These are phyloP conservation scores for Monosporascus sp. DNA, from an alignment of 2,329 filamentous ascomycete genomes.

Conservation along the genomic window DNA sequence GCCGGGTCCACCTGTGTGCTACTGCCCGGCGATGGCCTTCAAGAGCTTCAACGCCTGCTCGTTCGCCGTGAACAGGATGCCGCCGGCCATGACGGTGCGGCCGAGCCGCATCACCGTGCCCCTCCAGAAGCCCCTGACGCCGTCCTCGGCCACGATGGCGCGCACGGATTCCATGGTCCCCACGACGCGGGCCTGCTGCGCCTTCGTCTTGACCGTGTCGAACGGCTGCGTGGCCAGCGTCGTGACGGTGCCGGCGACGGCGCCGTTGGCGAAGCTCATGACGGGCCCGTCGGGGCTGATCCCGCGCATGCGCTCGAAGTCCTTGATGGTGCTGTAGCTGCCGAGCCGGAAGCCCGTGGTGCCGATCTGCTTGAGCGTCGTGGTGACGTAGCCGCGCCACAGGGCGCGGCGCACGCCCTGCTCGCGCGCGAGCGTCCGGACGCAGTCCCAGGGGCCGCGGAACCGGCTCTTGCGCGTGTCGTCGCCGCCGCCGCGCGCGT, in stretches of 20 bases:
- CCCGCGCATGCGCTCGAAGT: constrained; percentile 28
- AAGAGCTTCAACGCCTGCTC: constrained; percentile 26
- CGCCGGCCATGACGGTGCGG: constrained; percentile 45
- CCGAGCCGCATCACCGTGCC: constrained; percentile 61
- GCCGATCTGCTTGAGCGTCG: constrained; percentile 57
- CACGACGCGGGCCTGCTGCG: constrained; percentile 51
- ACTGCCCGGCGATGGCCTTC: constrained; percentile 16
- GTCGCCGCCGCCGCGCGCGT: constrained; percentile 29
- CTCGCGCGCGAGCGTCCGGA: constrained; percentile 42
- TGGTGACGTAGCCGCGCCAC: constrained; percentile 55
- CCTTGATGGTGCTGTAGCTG: constrained; percentile 59
- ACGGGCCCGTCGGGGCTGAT: constrained; percentile 26
- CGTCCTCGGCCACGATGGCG: constrained; percentile 50
- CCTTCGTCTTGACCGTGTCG: constrained; percentile 56
- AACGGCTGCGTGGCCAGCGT: constrained; percentile 54
- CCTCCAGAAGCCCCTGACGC: constrained; percentile 55
- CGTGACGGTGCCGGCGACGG: constrained; percentile 34
- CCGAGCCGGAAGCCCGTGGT: constrained; percentile 60
- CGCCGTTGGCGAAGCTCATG: constrained; percentile 36
- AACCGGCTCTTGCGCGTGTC: constrained; percentile 31
- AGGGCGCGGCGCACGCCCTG: constrained; percentile 47
- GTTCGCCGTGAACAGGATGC: constrained; percentile 28
- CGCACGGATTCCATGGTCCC: constrained; percentile 49
- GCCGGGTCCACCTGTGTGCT: not conserved
- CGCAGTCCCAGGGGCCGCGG: constrained; percentile 45